These are phyloP conservation scores for Pouteria campechiana DNA, from an alignment of 179 eudicot species.

Conservation along the genomic window DNA sequence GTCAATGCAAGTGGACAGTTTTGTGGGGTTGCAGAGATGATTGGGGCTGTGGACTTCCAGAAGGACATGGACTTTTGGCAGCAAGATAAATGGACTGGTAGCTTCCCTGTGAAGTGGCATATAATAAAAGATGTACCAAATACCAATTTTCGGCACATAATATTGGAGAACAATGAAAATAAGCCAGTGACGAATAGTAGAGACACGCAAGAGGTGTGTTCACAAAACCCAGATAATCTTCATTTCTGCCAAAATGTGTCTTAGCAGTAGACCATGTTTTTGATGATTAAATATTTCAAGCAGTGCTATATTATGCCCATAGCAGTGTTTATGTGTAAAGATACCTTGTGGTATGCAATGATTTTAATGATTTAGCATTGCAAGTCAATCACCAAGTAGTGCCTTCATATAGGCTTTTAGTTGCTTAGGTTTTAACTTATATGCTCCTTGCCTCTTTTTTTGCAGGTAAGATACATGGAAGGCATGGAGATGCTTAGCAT, in stretches of 20 bases:
- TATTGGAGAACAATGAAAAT: conserved; percentile 86
- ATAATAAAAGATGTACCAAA: conserved; percentile 86
- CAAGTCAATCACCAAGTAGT: too few relatives aligned
- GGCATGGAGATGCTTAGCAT: conserved; percentile 85
- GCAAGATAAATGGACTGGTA: conserved; percentile 97
- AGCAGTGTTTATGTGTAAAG: too few relatives aligned
- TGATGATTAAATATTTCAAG: too few relatives aligned
- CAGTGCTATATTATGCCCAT: too few relatives aligned
- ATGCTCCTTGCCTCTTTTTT: not conserved
- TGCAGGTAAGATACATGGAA: conserved; percentile 59
- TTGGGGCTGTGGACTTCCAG: conserved; percentile 68
- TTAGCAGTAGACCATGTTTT: too few relatives aligned
- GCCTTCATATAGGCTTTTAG: too few relatives aligned
- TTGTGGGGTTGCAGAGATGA: conserved; percentile 94
- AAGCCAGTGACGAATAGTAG: conserved; percentile 97
- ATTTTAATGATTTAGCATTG: too few relatives aligned
- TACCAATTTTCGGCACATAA: conserved; percentile 68
- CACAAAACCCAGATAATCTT: too few relatives aligned
- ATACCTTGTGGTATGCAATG: too few relatives aligned
- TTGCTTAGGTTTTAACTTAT: too few relatives aligned
- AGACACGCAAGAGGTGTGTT: conserved; percentile 89
- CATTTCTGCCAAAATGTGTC: not conserved
- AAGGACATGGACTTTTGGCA: conserved; percentile 99
- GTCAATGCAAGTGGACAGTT: conserved; percentile 98
- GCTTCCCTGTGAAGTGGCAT: conserved; percentile 97